These are phyloP conservation scores for Polyplosphaeria fusca DNA, from an alignment of 495 filamentous ascomycete genomes.

Conservation along the genomic window DNA sequence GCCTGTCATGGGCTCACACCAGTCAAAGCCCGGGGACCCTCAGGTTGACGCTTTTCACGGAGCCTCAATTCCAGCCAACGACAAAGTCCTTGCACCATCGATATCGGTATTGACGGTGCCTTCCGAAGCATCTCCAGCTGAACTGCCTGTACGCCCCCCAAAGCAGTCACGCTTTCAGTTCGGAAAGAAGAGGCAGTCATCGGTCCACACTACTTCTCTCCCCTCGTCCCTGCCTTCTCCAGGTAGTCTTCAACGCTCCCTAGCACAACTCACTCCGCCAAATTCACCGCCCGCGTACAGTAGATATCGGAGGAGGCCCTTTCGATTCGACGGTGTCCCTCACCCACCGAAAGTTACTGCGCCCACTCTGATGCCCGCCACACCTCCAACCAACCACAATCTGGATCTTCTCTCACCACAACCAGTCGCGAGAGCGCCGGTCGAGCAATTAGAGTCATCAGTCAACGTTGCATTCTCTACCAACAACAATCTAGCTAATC, in stretches of 20 bases:
- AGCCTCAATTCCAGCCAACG: too few species aligned
- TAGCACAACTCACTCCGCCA: neutral
- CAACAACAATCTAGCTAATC: too few species aligned
- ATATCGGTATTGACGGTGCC: too few species aligned
- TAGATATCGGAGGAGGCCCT: neutral
- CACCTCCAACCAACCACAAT: too few species aligned
- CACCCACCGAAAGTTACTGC: neutral
- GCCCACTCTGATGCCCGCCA: too few species aligned
- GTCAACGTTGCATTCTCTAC: too few species aligned
- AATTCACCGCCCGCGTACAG: neutral
- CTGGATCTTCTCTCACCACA: too few species aligned
- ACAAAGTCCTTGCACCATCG: too few species aligned
- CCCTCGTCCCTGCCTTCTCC: neutral
- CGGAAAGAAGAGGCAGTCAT: neutral
- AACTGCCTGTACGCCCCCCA: slow-evolving; percentile 4
- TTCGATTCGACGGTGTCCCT: neutral
- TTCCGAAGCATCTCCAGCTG: neutral
- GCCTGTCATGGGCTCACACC: neutral
- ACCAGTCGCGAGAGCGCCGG: too few species aligned
- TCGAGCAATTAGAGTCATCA: too few species aligned
- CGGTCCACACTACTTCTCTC: neutral
- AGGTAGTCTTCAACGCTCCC: neutral
- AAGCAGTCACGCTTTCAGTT: neutral
- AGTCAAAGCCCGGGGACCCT: too few species aligned
- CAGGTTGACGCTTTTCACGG: too few species aligned